A percentile compares a stretch with the other conserved stretches of the same genome.
Evolutionary conservation across 768 basidiomycete genomes (phyloP).

Genomic region (Boletales sp.): DNA sequence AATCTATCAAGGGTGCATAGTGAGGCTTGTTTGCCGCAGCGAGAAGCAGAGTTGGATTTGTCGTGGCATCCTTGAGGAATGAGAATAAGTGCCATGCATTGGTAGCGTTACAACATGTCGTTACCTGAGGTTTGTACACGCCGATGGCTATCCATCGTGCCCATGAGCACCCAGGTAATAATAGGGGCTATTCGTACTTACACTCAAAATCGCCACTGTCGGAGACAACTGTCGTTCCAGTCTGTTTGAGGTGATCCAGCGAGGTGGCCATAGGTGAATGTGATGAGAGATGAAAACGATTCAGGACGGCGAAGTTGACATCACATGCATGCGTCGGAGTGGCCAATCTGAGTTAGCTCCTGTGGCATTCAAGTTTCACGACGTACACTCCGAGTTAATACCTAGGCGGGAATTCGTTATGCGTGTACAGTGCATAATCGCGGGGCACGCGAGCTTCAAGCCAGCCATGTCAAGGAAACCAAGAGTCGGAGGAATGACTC

Average conservation of each 20-base stretch:
- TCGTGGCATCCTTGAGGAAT: constrained; percentile 77
- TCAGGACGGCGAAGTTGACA: neutral
- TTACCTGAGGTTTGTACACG: constrained; percentile 88
- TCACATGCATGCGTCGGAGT: too few species aligned
- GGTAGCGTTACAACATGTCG: neutral
- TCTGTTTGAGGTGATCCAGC: constrained; percentile 77
- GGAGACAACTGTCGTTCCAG: constrained; percentile 90
- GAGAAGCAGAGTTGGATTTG: constrained; percentile 91
- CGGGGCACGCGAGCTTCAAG: too few species aligned
- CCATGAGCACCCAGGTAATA: constrained; percentile 12
- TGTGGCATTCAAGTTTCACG: too few species aligned
- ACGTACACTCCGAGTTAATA: too few species aligned
- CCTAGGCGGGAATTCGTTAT: too few species aligned
- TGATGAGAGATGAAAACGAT: constrained; percentile 14
- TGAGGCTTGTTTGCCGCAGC: constrained; percentile 85
- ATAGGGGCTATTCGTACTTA: constrained; percentile 23
- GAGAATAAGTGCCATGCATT: neutral
- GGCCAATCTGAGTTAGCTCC: too few species aligned
- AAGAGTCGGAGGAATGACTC: too few species aligned
- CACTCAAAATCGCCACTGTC: constrained; percentile 95
- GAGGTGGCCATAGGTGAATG: constrained; percentile 60
- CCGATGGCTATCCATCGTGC: constrained; percentile 61
- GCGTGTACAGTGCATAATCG: too few species aligned
- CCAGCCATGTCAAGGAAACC: too few species aligned
- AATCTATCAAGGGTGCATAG: constrained; percentile 73